Evolutionary conservation across 305 asterid genomes (phyloP).

Genomic region (Solanum hybrid): DNA sequence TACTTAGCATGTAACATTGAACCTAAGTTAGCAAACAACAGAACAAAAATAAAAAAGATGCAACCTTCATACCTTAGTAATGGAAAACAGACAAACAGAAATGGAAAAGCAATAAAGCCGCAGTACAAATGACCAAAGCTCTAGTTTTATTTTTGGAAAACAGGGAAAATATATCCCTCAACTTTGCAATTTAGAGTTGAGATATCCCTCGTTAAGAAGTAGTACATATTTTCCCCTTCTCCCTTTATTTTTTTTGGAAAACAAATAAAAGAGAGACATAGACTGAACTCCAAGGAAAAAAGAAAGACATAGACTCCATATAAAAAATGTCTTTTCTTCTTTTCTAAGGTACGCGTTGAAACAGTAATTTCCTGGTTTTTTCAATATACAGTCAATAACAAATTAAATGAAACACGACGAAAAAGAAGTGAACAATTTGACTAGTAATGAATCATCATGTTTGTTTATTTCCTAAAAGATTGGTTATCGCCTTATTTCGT

Average conservation of each 20-base stretch:
- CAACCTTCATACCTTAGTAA: background rate
- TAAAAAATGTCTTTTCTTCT: background rate
- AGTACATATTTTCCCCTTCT: background rate
- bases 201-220: background rate
- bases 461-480: background rate
- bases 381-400: background rate
- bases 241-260: background rate
- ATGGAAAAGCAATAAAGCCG: background rate
- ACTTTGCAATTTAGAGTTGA: background rate
- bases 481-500: background rate
- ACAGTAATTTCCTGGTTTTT: background rate
- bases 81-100: background rate
- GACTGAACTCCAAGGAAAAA: background rate
- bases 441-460: background rate
- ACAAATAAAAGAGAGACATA: background rate
- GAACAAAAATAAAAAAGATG: background rate
- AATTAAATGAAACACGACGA: background rate
- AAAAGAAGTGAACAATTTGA: background rate
- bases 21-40: background rate
- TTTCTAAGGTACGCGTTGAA: background rate
- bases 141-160: background rate
- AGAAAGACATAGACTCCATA: background rate
- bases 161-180: background rate
- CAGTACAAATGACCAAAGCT: background rate
- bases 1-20: background rate